These are phyloP conservation scores for Aristolochia fimbriata DNA, from an alignment of 164 flowering plant species.

Conservation along the genomic window DNA sequence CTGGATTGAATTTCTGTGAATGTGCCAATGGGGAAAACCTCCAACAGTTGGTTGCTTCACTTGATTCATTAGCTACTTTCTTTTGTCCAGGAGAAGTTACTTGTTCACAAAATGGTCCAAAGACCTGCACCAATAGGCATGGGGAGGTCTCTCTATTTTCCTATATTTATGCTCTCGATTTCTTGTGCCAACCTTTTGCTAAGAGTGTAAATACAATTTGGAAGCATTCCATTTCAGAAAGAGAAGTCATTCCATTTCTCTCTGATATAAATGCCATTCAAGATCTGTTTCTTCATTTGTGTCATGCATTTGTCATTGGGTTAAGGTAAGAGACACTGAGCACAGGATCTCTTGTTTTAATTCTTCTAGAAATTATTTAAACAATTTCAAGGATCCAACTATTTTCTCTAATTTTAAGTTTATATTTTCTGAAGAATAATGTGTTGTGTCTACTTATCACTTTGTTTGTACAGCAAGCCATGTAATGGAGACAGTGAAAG, in stretches of 20 bases:
- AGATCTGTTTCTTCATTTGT: constrained; percentile 39
- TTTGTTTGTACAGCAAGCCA: constrained; percentile 11
- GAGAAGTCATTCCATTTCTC: constrained; percentile 16
- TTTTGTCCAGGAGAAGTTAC: constrained; percentile 12
- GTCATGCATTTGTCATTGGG: constrained; percentile 23
- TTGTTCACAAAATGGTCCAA: constrained; percentile 4
- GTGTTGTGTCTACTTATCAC: background rate
- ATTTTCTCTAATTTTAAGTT: background rate
- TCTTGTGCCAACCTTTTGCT: constrained; percentile 61
- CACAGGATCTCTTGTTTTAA: background rate
- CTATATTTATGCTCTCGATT: constrained; percentile 47
- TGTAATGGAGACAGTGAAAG: constrained; percentile 13
- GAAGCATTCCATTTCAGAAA: constrained; percentile 29
- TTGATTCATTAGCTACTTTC: constrained; percentile 17
- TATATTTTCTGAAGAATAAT: background rate
- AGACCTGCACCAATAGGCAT: constrained; percentile 11
- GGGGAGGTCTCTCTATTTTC: constrained; percentile 20
- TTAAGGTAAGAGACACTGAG: constrained; percentile 25
- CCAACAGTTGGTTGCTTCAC: constrained; percentile 19
- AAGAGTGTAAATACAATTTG: constrained; percentile 38
- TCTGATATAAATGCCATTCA: constrained; percentile 23
- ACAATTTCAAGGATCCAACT: background rate
- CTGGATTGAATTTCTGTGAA: constrained; percentile 29
- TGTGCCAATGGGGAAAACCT: constrained; percentile 18
- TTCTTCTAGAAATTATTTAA: background rate